Base-by-base conservation (phyloP, 2,329 filamentous ascomycete species). In the Nemania bipapillata region DNA sequence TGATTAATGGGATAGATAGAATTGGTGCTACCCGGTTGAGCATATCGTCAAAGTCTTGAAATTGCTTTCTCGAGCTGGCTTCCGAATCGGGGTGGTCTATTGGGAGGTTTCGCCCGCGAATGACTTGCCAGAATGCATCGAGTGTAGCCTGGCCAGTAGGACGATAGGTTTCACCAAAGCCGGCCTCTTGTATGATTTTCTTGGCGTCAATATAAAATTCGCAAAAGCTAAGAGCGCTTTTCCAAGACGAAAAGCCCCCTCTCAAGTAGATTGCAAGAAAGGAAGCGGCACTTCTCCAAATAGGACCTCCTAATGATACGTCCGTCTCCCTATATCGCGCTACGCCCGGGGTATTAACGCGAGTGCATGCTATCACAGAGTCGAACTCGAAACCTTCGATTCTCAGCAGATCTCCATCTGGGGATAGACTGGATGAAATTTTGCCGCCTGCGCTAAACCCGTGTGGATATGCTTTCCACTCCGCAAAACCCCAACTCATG, bases 41-140 rank as follows among this genome's bases (percentile, higher is more conserved):
- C 54, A 65, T 57, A 17, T 52, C 30, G 35, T 58, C 62, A 22
- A 65, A 65, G 54, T 65, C 62, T 53, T 57, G 24, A 35, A 50
- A 65, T 15, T 65, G 62, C 35, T 65, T 65, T 32, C 54, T 57
- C 4, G 62, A 53, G 24, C 62, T 35, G 12, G 54, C 53, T 9
- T 58, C 28, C 11, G 62, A 42, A n/a, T 65, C 26, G 4, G 53
- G 53, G 45, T 65, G 54, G 42, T 65, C 54, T 57, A 58, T 35
- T 20, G 54, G 62, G 30, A 58, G 22, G 35, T 59, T 0, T 0
- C 22, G 42, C 22, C 62, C 62, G 32, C 54, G 45, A 56, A 65
- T 52, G 35, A 62, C 54, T 22, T 63, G 57, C 61, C 57, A 68
- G 17, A 70, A 66, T 17, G 68, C 68, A 26, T 68, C 65, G 12